Evolutionary conservation across 305 asterid species (phyloP).

Genomic region (Fraxinus sp.): DNA sequence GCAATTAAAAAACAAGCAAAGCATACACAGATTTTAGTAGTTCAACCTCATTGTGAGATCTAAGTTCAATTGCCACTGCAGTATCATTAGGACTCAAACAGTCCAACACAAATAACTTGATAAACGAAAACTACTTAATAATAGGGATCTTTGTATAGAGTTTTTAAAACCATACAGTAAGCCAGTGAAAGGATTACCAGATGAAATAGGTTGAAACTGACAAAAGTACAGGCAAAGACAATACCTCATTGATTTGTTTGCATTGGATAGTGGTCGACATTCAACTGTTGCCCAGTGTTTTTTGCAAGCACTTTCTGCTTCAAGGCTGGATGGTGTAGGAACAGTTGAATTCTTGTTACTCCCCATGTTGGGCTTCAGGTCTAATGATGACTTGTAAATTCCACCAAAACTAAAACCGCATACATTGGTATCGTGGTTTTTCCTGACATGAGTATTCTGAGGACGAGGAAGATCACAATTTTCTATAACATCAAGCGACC

Average conservation of each 20-base stretch:
- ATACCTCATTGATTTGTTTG: conserved; percentile 45
- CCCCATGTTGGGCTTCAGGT: conserved; percentile 23
- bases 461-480: conserved; percentile 89
- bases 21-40: background rate
- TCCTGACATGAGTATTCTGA: conserved; percentile 41
- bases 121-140: background rate
- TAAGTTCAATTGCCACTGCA: background rate
- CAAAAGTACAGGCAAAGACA: conserved; percentile 7
- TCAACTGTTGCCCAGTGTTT: conserved; percentile 31
- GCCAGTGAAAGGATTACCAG: background rate
- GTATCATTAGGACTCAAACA: background rate
- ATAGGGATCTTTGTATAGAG: background rate
- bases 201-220: background rate
- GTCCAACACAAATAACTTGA: background rate
- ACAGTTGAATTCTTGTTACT: conserved; percentile 2
- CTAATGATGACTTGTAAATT: conserved; percentile 21
- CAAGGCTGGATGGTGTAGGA: conserved; percentile 22
- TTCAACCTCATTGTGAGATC: background rate
- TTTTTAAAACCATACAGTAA: background rate
- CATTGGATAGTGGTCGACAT: conserved; percentile 25
- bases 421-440: conserved; percentile 30
- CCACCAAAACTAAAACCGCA: conserved; percentile 23
- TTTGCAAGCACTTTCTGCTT: conserved; percentile 27
- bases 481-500: conserved; percentile 56
- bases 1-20: background rate